Conservation (phyloP, 345 rosid species). For the Euphorbia pulcherrima region DNA sequence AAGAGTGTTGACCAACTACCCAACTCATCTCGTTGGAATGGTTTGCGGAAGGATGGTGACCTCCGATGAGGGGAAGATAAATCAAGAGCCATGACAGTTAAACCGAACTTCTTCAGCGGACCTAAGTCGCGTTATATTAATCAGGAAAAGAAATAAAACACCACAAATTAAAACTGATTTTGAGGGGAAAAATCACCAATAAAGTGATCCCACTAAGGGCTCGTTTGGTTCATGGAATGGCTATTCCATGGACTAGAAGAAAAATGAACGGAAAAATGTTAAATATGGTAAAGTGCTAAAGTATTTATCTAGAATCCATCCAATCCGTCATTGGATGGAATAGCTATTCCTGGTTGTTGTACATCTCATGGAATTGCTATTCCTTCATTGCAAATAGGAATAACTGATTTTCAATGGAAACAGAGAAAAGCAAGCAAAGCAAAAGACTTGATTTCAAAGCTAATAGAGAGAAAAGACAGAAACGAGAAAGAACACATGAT, state of each 20-base stretch:
- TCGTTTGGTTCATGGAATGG: too few relatives aligned
- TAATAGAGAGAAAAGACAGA: not conserved
- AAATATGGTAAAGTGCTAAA: too few relatives aligned
- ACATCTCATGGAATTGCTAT: not conserved
- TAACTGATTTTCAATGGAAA: not conserved
- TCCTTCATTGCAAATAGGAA: too few relatives aligned
- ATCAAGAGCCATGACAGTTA: conserved; percentile 61
- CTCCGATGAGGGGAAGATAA: conserved; percentile 74
- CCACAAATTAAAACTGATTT: not conserved
- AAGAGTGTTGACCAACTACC: conserved; percentile 72
- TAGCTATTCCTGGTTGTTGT: too few relatives aligned
- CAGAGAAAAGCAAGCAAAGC: not conserved
- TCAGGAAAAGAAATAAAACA: not conserved
- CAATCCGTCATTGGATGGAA: too few relatives aligned
- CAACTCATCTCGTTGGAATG: conserved; percentile 59
- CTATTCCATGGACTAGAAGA: too few relatives aligned
- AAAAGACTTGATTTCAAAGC: not conserved
- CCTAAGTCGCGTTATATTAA: conserved; percentile 10
- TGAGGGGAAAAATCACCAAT: not conserved
- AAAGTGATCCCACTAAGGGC: not conserved
- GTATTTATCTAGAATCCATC: too few relatives aligned
- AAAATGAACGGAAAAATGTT: too few relatives aligned
- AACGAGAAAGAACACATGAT: not conserved
- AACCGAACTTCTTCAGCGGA: not conserved
- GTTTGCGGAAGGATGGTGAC: conserved; percentile 58